phyloP scores from a whole-genome alignment of 768 basidiomycete genomes.

The Boletus subparvulus region DNA sequence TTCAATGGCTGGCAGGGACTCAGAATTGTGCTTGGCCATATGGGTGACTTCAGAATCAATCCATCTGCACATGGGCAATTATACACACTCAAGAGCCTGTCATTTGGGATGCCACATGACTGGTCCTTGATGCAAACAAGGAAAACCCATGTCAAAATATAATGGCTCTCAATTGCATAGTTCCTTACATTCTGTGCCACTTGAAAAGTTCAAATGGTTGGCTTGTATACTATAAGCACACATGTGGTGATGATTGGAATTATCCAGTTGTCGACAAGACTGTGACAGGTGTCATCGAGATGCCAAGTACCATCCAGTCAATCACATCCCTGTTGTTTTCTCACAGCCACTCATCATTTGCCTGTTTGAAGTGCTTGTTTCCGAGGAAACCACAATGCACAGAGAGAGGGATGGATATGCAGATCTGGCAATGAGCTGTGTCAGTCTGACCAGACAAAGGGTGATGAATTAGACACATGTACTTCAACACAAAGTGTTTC shows the following conservation, averaged over 20 bases:
- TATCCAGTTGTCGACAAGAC: not conserved
- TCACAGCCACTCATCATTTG: slow-evolving; percentile 74
- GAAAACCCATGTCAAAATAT: too few species aligned
- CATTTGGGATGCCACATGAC: too few species aligned
- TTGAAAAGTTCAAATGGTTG: too few species aligned
- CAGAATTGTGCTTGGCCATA: too few species aligned
- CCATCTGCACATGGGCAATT: too few species aligned
- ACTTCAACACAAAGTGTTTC: slow-evolving; percentile 62
- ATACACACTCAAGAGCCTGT: too few species aligned
- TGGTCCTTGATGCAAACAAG: too few species aligned
- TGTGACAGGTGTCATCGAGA: not conserved
- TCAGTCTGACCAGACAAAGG: not conserved
- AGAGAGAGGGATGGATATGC: slow-evolving; percentile 73
- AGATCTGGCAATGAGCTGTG: slow-evolving; percentile 34
- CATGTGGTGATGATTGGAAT: not conserved
- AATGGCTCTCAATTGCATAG: too few species aligned
- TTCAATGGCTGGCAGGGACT: too few species aligned
- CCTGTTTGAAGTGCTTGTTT: too few species aligned
- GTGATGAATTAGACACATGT: not conserved
- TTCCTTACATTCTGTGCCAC: too few species aligned
- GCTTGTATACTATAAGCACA: not conserved
- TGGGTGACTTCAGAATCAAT: too few species aligned
- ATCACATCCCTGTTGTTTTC: slow-evolving; percentile 53
- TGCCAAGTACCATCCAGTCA: slow-evolving; percentile 50
- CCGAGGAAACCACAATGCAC: slow-evolving; percentile 77